phyloP scores from a whole-genome alignment of 208 protist species.

The Acanthamoeba healyi region DNA sequence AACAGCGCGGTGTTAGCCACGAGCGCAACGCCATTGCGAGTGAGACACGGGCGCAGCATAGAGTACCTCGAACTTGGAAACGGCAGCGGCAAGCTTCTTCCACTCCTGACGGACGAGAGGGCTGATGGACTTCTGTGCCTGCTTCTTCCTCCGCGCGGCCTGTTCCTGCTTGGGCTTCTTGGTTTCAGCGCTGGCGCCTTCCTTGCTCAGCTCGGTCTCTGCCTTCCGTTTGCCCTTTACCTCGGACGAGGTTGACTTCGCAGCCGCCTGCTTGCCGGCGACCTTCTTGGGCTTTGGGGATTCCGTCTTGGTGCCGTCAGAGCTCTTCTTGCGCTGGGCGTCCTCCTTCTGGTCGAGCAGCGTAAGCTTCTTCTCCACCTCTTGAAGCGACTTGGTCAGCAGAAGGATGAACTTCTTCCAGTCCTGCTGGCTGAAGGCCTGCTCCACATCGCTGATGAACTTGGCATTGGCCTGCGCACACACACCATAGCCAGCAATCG shows the following conservation, averaged over 20 bases:
- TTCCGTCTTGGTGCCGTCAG: conserved; percentile 32
- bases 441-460: conserved; percentile 81
- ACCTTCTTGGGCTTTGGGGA: not conserved
- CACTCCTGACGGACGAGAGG: conserved; percentile 79
- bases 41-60: not conserved
- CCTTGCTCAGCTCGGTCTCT: conserved; percentile 11
- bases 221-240: conserved; percentile 53
- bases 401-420: conserved; percentile 89
- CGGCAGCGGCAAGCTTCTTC: conserved; percentile 79
- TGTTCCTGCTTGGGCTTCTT: conserved; percentile 62
- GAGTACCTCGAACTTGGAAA: conserved; percentile 74
- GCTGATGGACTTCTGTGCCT: conserved; percentile 39
- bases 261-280: not conserved
- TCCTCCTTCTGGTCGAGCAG: conserved; percentile 41
- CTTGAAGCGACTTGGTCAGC: conserved; percentile 81
- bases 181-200: not conserved
- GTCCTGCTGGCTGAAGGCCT: conserved; percentile 87
- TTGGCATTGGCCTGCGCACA: conserved; percentile 72
- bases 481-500: not conserved
- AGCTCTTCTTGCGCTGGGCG: not conserved
- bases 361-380: conserved; percentile 79
- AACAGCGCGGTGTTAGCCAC: too few relatives aligned
- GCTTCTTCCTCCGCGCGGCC: not conserved
- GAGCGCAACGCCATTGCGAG: not conserved
- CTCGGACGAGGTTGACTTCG: not conserved